These are phyloP conservation scores for Venturia carpophila DNA, from an alignment of 2,329 filamentous ascomycete species.

Conservation along the genomic window DNA sequence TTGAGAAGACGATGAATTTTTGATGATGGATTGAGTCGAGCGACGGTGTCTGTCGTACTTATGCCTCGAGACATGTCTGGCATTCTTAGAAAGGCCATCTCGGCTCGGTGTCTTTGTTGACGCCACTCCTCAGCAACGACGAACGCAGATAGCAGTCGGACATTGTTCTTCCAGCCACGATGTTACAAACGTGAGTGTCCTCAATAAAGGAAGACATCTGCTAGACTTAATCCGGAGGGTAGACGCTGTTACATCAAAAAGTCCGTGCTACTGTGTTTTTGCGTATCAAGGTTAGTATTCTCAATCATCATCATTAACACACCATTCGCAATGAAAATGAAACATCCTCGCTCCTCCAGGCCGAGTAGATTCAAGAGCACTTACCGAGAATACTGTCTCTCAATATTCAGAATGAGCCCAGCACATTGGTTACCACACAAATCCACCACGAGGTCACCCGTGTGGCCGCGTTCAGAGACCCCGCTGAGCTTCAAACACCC, in stretches of 20 bases:
- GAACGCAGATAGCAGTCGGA: background rate
- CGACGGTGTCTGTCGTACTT: background rate
- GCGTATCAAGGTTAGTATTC: background rate
- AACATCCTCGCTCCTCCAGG: background rate
- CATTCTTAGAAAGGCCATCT: background rate
- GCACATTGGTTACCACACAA: background rate
- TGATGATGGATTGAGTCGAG: background rate
- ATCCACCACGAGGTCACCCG: background rate
- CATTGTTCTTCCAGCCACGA: background rate
- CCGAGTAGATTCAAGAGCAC: background rate
- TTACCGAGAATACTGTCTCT: background rate
- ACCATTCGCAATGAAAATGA: background rate
- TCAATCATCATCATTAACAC: background rate
- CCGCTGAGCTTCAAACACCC: background rate
- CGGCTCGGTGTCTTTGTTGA: background rate
- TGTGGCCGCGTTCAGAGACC: background rate
- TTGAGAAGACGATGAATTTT: background rate
- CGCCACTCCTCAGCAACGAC: background rate
- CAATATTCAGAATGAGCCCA: background rate
- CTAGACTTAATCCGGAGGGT: background rate
- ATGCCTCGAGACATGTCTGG: background rate
- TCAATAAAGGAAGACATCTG: background rate
- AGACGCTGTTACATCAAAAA: background rate
- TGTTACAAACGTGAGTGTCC: background rate
- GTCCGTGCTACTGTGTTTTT: background rate